Base-by-base conservation (phyloP, 2,329 filamentous ascomycete species). In the Dactylellina sp. region DNA sequence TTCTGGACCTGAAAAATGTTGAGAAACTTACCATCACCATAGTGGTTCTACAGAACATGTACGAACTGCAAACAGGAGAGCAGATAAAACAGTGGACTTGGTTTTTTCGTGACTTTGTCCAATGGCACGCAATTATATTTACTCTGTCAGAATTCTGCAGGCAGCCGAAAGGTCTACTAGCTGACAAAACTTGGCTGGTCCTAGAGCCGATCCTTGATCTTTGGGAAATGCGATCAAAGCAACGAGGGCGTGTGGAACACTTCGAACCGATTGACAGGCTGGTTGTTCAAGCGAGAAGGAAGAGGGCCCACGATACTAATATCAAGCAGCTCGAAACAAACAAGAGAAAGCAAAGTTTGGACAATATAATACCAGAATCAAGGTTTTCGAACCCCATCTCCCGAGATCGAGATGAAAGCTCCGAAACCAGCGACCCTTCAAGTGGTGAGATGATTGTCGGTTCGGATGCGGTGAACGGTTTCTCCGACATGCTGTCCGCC, bases 71-170 rank as follows among this genome's bases (percentile, higher is more conserved):
- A 32, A 44, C 37, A 4, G 37, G 32, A 11, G 12, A 2, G 6
- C 53, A 20, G 14, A 57, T 57, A 24, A 57, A 32, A 28, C 16
- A 44, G 2, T 57, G 53, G 53, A 44, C 53, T 32, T 57, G 53
- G 53, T 57, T 57, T 32, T 57, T 57, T 18, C 20, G 53, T 1
- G 53, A 57, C n/a, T 57, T 57, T 28, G 39, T 57, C 24, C 53
- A 57, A 18, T 57, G 53, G 53, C 53, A 57, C 40, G 53, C 53
- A 1, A 7, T 57, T 11, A 44, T 32, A 44, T 57, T 25, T 32
- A 2, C 22, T 9, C 18, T 57, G 25, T 57, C 53, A 12, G 53
- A 57, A 32, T 57, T 57, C 14, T 57, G 53, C 14, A n/a, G 40
- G 16, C 37, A 44, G 14, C 53, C 53, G n/a, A 44, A 42, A 14